phyloP scores from a whole-genome alignment of 1,284 basidiomycete genomes.

The Papiliotrema flavescens region DNA sequence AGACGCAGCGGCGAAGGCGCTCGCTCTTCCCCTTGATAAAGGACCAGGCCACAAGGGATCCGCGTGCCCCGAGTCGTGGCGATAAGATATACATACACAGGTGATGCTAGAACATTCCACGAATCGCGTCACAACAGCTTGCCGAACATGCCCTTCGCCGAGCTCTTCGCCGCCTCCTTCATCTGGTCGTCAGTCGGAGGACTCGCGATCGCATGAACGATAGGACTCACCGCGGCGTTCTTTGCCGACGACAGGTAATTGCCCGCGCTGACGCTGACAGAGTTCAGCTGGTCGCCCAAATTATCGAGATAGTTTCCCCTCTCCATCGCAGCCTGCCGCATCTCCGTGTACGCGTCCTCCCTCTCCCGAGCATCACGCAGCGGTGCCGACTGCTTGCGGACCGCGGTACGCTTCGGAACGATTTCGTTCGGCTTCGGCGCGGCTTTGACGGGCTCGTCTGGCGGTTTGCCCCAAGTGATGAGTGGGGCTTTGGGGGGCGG shows the following conservation, averaged over 20 bases:
- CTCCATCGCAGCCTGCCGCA: slow-evolving; percentile 34
- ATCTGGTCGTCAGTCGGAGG: slow-evolving; percentile 14
- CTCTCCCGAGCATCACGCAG: slow-evolving; percentile 31
- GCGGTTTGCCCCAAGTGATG: slow-evolving; percentile 42
- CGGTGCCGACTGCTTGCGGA: slow-evolving; percentile 23
- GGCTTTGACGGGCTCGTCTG: slow-evolving; percentile 19
- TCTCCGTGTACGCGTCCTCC: slow-evolving; percentile 44
- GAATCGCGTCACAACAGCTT: slow-evolving; percentile 22
- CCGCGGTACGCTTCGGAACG: slow-evolving; percentile 27
- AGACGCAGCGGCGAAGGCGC: too few species aligned
- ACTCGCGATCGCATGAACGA: background rate
- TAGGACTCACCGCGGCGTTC: slow-evolving; percentile 36
- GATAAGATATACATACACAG: too few species aligned
- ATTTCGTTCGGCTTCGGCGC: slow-evolving; percentile 13
- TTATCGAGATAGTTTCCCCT: slow-evolving; percentile 35
- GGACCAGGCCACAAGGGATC: too few species aligned
- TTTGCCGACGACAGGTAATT: slow-evolving; percentile 38
- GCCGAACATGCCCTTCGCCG: slow-evolving; percentile 37
- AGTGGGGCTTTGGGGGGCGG: slow-evolving; percentile 37
- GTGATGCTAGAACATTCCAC: too few species aligned
- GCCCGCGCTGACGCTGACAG: slow-evolving; percentile 30
- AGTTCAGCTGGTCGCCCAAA: slow-evolving; percentile 38
- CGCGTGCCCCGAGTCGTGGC: too few species aligned
- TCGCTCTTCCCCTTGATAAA: too few species aligned
- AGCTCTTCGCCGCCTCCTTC: slow-evolving; percentile 45